Base-by-base conservation (phyloP, 2,329 filamentous ascomycete genomes). In the Knoxdaviesia proteae region DNA sequence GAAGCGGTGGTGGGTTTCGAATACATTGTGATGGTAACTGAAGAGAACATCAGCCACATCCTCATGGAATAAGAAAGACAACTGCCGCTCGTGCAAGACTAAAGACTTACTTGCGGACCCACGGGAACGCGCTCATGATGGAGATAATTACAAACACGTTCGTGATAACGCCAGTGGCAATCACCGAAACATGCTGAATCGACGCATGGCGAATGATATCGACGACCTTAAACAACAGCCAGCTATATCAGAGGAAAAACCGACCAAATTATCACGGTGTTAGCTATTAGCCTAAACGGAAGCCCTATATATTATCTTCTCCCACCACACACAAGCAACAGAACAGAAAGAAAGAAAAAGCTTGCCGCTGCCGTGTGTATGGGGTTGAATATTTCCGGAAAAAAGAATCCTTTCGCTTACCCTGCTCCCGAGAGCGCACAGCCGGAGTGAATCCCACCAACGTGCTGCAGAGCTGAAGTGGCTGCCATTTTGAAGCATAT, bases 361-460 rank as follows among this genome's bases (percentile, higher is more conserved):
- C 2, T 20, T 20, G 20, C 20, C 20, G 20, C 20, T 20, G 20
- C 20, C 20, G 20, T 20, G 20, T 20, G 20, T 20, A 20, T 20
- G 20, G 20, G 20, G 20, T 20, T 20, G 20, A 20, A 20, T 20
- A 20, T 20, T 20, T 20, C 20, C 20, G 20, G 20, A 20, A 20
- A 20, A 20, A 20, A 20, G 20, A 20, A 20, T 20, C 20, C 20
- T 20, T 20, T 20, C 20, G 20, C 53, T 49, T 56, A 60, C 58
- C 49, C 53, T 45, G 57, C 56, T 6, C 58, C 58, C 2, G 58
- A 62, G 5, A 62, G 50, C 3, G 58, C 59, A 44, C 58, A 61
- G 30, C 59, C 59, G 0, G 58, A 61, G 48, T 62, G 59, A 34
- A 61, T 61, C 11, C 58, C 59, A 32, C 59, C 59, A n/a, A 62